Evolutionary conservation across 257 asterid species (phyloP), one percentile per base, ranked within the genome.

Genomic region (Solanum clarkiae): DNA sequence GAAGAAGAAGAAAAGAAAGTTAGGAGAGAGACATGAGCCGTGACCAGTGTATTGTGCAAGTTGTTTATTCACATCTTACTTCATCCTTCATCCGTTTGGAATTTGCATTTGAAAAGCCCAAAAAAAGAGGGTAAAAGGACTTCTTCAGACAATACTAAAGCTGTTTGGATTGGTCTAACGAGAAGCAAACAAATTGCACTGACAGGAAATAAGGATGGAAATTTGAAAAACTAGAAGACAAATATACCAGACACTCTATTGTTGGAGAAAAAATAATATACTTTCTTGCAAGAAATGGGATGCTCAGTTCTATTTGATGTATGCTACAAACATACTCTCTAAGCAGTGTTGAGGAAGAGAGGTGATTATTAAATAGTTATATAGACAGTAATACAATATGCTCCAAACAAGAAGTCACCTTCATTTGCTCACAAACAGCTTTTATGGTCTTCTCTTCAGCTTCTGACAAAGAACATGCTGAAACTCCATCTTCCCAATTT

Each of bases 371-470:
- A 75, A 24, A 49, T 47, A 51, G 82, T 75, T 15, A 49, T 63
- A 51, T 15, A 74, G 40, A n/a, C 22, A 74, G 81, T 5, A 74
- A 11, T 47, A 77, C 10, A 26, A 26, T 51, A 51, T 51, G 82
- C 81, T 74, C 80, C 55, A 14, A 82, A 16, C 53, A 68, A 85
- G 79, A 57, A 80, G 92, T 85, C 86, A 91, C 97, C 89, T 86
- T 91, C 89, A 88, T 75, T 83, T 94, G 94, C 87, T 92, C 91
- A 85, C 72, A 87, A 81, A 92, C 90, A 87, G 95, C 89, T 82
- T 26, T 88, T 56, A 88, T 88, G 70, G 90, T 88, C 92, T 91
- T 95, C 87, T 93, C 99, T 87, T 95, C 99, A 47, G 93, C 94
- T 88, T 95, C 99, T 53, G 98, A 94, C 51, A 93, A 87, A 82